phyloP scores from a whole-genome alignment of 2,329 filamentous ascomycete genomes.

The Bipolaris oryzae region DNA sequence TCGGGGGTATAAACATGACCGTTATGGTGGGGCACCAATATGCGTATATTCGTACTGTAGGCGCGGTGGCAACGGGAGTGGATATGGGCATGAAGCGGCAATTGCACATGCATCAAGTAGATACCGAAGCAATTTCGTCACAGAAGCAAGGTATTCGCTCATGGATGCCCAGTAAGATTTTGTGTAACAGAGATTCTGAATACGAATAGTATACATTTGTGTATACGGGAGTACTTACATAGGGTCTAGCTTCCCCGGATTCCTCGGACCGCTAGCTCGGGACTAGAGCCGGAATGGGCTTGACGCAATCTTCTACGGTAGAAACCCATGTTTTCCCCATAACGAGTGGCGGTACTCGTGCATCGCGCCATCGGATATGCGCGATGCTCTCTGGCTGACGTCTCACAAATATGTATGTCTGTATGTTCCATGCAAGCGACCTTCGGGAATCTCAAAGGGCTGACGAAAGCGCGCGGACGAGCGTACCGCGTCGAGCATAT shows the following conservation, averaged over 20 bases:
- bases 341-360: too few species aligned
- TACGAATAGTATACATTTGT: background rate
- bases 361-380: too few species aligned
- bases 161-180: background rate
- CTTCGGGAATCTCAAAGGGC: background rate
- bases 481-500: background rate
- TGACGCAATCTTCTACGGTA: background rate
- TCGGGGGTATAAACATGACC: background rate
- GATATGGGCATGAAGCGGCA: background rate
- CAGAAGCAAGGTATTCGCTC: background rate
- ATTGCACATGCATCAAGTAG: background rate
- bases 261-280: conserved; percentile 16
- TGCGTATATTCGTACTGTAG: conserved; percentile 2
- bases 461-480: background rate
- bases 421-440: too few species aligned
- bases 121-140: background rate
- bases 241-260: conserved; percentile 8
- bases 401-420: background rate
- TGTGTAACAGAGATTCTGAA: background rate
- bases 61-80: conserved; percentile 3
- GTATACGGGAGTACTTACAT: too few species aligned
- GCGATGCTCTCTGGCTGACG: background rate
- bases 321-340: conserved; percentile 1
- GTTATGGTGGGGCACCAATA: conserved; percentile 11
- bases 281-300: background rate